A percentile compares a stretch with the other conserved stretches of the same genome.
These are phyloP conservation scores for Fusarium sp. DNA, from an alignment of 2,329 filamentous ascomycete species.

Conservation along the genomic window DNA sequence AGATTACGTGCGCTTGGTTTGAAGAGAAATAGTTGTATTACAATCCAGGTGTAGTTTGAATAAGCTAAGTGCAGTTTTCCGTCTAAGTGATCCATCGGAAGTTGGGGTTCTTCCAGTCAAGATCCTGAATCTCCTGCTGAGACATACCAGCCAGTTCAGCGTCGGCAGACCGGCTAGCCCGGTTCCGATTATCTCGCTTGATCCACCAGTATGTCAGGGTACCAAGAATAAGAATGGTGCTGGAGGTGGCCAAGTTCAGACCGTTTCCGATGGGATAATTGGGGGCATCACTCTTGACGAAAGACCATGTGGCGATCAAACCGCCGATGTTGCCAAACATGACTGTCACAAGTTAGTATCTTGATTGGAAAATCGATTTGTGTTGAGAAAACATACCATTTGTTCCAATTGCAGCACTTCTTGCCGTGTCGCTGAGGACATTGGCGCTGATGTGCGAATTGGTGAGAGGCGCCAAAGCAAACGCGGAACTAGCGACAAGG, in stretches of 20 bases:
- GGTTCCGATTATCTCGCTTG: conserved; percentile 65
- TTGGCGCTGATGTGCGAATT: conserved; percentile 67
- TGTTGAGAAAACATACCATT: conserved; percentile 46
- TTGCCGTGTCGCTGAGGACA: conserved; percentile 76
- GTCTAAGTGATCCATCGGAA: conserved; percentile 63
- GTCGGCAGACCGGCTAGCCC: conserved; percentile 45
- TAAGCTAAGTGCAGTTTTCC: no score
- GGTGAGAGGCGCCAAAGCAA: conserved; percentile 40
- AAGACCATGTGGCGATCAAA: conserved; percentile 71
- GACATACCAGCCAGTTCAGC: conserved; percentile 64
- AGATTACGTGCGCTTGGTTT: accelerated
- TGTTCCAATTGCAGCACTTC: conserved; percentile 72
- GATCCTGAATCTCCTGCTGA: conserved; percentile 64
- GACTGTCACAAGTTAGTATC: conserved; percentile 47
- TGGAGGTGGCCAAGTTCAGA: conserved; percentile 70
- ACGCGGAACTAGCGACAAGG: conserved; percentile 62
- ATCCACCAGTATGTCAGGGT: conserved; percentile 68
- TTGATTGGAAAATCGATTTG: accelerated
- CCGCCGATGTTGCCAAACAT: conserved; percentile 80
- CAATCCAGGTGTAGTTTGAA: neutral
- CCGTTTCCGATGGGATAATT: conserved; percentile 77
- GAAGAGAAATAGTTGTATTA: neutral
- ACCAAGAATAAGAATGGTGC: conserved; percentile 61
- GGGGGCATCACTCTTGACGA: conserved; percentile 70
- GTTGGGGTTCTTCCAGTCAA: conserved; percentile 75